phyloP scores from a whole-genome alignment of 192 early-diverging fungal genomes.

The Haplosporangium gracile region DNA sequence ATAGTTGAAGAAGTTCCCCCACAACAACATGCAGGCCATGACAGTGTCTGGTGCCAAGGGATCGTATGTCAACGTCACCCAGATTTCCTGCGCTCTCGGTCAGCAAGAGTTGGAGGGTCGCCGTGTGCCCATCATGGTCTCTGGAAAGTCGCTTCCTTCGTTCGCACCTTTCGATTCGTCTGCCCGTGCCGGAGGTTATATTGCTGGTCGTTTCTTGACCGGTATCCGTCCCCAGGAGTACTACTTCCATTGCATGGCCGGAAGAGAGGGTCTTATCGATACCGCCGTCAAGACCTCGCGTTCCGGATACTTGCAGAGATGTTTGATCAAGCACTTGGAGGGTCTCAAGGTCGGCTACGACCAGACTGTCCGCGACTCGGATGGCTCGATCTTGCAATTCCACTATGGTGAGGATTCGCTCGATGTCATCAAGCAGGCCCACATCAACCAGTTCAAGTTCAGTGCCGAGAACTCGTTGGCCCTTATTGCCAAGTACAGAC shows the following conservation, averaged over 20 bases:
- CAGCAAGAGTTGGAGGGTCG: slow-evolving; percentile 99
- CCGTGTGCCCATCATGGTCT: slow-evolving; percentile 98
- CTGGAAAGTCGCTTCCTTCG: slow-evolving; percentile 95
- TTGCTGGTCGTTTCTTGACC: slow-evolving; percentile 97
- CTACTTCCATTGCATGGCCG: slow-evolving; percentile 98
- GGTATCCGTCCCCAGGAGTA: slow-evolving; percentile 96
- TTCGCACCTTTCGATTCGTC: slow-evolving; percentile 92
- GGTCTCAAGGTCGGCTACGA: slow-evolving; percentile 96
- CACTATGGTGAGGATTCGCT: slow-evolving; percentile 98
- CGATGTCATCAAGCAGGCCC: slow-evolving; percentile 95
- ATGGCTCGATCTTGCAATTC: slow-evolving; percentile 98
- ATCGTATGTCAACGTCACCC: slow-evolving; percentile 92
- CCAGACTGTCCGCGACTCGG: slow-evolving; percentile 94
- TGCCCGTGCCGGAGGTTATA: slow-evolving; percentile 95
- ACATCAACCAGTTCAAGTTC: slow-evolving; percentile 93
- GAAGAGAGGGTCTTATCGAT: slow-evolving; percentile 99
- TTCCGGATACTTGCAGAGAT: slow-evolving; percentile 98
- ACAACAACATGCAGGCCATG: slow-evolving; percentile 99
- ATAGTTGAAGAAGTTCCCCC: slow-evolving; percentile 84
- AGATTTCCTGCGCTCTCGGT: slow-evolving; percentile 97
- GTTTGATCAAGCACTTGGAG: slow-evolving; percentile 99
- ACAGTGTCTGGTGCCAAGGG: slow-evolving; percentile 99
- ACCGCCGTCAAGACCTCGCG: slow-evolving; percentile 99
- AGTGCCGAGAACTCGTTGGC: slow-evolving; percentile 91
- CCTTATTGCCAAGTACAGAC: slow-evolving; percentile 85